Conservation (phyloP, 2,329 filamentous ascomycete species). For the Colletotrichum karsti region DNA sequence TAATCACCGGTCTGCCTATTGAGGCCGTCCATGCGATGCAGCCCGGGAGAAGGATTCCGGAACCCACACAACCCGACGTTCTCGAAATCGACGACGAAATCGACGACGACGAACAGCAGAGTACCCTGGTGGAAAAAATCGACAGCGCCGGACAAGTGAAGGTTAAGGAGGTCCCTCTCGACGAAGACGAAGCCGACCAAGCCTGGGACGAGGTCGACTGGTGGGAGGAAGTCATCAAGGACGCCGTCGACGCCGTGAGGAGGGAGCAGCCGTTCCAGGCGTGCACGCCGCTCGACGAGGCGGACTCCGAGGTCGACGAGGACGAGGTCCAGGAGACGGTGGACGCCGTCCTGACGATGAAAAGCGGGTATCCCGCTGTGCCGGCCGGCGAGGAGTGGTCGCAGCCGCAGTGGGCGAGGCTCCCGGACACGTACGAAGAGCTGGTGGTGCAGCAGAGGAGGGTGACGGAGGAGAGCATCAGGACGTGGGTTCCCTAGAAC, state of each 20-base stretch:
- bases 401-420: slow-evolving; percentile 23
- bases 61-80: not conserved
- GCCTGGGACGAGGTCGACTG: slow-evolving; percentile 25
- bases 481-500: not conserved
- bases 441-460: slow-evolving; percentile 23
- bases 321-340: slow-evolving; percentile 24
- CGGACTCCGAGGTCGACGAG: slow-evolving; percentile 26
- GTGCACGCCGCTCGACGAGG: slow-evolving; percentile 23
- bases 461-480: slow-evolving; percentile 4
- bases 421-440: slow-evolving; percentile 29
- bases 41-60: not conserved
- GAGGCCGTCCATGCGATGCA: slow-evolving; percentile 16
- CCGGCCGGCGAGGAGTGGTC: slow-evolving; percentile 25
- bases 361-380: slow-evolving; percentile 17
- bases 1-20: slow-evolving; percentile 14
- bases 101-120: not conserved
- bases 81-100: not conserved
- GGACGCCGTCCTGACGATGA: slow-evolving; percentile 18
- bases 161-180: not conserved
- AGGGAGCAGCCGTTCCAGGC: slow-evolving; percentile 21
- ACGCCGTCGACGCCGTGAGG: slow-evolving; percentile 25
- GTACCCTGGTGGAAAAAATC: not conserved
- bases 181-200: not conserved
- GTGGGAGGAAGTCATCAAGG: slow-evolving; percentile 27
- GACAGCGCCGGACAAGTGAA: not conserved